These are phyloP conservation scores for Liriodendron chinense DNA, from an alignment of 164 flowering plant genomes.

Conservation along the genomic window DNA sequence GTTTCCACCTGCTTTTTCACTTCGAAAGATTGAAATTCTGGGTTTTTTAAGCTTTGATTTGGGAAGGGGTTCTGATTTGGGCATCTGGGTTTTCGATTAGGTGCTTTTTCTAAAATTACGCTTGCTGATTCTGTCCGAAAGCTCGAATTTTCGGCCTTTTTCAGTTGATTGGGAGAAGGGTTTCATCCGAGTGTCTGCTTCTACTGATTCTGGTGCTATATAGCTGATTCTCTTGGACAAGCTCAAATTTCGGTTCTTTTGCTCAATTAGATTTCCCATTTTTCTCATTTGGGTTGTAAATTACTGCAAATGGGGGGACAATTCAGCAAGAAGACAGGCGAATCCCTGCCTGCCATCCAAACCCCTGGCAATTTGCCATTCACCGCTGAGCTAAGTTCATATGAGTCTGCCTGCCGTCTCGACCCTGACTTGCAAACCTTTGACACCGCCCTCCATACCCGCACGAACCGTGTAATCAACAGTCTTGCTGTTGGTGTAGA, in stretches of 20 bases:
- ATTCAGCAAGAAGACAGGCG: conserved; percentile 21
- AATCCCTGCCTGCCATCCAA: conserved; percentile 12
- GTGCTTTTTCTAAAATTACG: background rate
- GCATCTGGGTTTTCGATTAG: background rate
- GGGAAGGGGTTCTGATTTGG: background rate
- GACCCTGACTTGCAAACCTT: conserved; percentile 59
- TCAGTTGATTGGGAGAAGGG: background rate
- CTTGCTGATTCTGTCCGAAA: background rate
- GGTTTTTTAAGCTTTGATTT: background rate
- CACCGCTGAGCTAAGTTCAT: conserved; percentile 47
- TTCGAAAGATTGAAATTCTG: background rate
- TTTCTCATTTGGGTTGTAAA: background rate
- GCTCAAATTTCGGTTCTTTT: background rate
- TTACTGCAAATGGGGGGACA: conserved; percentile 19
- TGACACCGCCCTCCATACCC: conserved; percentile 44
- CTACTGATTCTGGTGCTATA: too few relatives aligned
- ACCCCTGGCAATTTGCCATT: conserved; percentile 8
- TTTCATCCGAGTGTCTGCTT: background rate
- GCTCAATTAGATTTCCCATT: background rate
- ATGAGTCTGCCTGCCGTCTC: conserved; percentile 52
- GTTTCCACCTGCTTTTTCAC: background rate
- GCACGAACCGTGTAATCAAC: conserved; percentile 53
- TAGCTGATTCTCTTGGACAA: too few relatives aligned
- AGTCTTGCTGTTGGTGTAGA: conserved; percentile 48
- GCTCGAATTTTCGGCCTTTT: background rate